These are phyloP conservation scores for Dendrostoma leiphaemia DNA, from an alignment of 2,329 filamentous ascomycete species.

Conservation along the genomic window DNA sequence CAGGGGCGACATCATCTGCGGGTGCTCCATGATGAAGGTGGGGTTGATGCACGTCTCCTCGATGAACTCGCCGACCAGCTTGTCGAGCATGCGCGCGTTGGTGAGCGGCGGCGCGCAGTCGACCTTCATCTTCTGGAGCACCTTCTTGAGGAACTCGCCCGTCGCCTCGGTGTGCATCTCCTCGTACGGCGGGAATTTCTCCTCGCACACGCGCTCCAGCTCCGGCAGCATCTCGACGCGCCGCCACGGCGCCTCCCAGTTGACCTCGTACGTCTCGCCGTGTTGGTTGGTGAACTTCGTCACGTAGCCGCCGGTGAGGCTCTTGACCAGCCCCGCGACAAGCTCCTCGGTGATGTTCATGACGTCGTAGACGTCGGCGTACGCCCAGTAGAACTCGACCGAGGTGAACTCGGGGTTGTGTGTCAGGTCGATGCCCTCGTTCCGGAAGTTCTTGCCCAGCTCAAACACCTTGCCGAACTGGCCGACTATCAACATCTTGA, in stretches of 20 bases:
- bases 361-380: slow-evolving; percentile 86
- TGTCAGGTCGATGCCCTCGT: slow-evolving; percentile 86
- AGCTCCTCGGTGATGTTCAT: slow-evolving; percentile 92
- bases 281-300: slow-evolving; percentile 84
- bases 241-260: slow-evolving; percentile 95
- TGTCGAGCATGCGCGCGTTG: slow-evolving; percentile 95
- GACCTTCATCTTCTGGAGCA: slow-evolving; percentile 87
- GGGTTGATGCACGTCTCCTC: slow-evolving; percentile 93
- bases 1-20: slow-evolving; percentile 87
- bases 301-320: slow-evolving; percentile 79
- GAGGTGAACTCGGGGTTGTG: slow-evolving; percentile 99
- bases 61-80: slow-evolving; percentile 89
- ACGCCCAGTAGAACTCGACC: slow-evolving; percentile 96
- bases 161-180: slow-evolving; percentile 88
- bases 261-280: slow-evolving; percentile 84
- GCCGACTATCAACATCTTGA: slow-evolving; percentile 95
- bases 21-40: slow-evolving; percentile 80
- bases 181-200: slow-evolving; percentile 89
- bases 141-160: slow-evolving; percentile 77
- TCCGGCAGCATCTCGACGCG: slow-evolving; percentile 94
- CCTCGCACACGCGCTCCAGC: slow-evolving; percentile 83
- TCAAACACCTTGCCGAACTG: slow-evolving; percentile 95
- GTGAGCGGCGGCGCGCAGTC: slow-evolving; percentile 89
- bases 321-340: slow-evolving; percentile 84
- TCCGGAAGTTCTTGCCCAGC: slow-evolving; percentile 91